Conservation (phyloP, 2,329 filamentous ascomycete genomes). For the Salinomyces thailandicus region DNA sequence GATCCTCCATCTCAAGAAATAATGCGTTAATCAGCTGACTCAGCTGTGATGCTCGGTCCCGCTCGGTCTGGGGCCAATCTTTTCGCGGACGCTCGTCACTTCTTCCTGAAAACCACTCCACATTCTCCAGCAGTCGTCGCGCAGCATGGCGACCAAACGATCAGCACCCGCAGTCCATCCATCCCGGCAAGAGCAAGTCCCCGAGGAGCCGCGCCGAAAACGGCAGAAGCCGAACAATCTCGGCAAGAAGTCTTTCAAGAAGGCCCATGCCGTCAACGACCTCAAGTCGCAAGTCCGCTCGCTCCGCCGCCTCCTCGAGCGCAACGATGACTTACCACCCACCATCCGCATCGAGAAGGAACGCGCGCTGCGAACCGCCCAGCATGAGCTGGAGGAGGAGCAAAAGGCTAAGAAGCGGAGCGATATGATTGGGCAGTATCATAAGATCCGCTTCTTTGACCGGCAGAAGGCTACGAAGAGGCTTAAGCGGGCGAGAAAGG, state of each 20-base stretch:
- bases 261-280: conserved; percentile 38
- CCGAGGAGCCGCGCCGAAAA: conserved; percentile 11
- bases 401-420: conserved; percentile 51
- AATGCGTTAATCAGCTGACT: too few relatives aligned
- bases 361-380: conserved; percentile 57
- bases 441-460: conserved; percentile 81
- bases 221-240: conserved; percentile 16
- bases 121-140: too few relatives aligned
- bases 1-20: too few relatives aligned
- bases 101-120: too few relatives aligned
- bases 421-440: conserved; percentile 67
- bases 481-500: conserved; percentile 53
- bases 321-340: conserved; percentile 27
- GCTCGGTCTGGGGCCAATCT: too few relatives aligned
- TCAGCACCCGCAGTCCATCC: conserved; percentile 14
- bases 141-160: conserved; percentile 19
- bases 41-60: too few relatives aligned
- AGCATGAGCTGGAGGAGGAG: conserved; percentile 51
- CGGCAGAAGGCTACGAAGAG: conserved; percentile 61
- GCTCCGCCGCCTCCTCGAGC: conserved; percentile 54
- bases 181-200: conserved; percentile 16
- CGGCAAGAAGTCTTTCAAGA: conserved; percentile 18
- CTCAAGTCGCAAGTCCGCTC: conserved; percentile 62
- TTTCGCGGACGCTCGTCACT: too few relatives aligned
- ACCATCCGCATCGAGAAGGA: conserved; percentile 57